Percentiles rank a stretch among this genome's conserved stretches.
Conservation (phyloP, 139 green algal species). For the Coelastrella sp. region DNA sequence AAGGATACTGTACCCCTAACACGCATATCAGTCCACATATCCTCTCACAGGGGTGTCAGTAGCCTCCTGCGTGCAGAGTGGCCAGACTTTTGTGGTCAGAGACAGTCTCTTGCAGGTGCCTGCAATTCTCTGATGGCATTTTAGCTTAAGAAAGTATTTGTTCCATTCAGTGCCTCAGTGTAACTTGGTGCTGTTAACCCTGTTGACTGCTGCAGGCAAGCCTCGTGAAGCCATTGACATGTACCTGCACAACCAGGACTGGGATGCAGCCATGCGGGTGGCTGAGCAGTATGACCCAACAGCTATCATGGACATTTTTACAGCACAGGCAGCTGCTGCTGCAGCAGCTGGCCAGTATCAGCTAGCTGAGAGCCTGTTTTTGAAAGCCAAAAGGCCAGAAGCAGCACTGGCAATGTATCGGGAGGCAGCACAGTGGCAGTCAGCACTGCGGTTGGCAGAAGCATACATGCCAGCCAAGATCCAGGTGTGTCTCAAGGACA, state of each 20-base stretch:
- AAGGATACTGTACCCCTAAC: too few relatives aligned
- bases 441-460: conserved; percentile 85
- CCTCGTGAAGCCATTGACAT: conserved; percentile 88
- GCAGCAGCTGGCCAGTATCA: conserved; percentile 40
- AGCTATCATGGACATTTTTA: conserved; percentile 68
- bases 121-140: too few relatives aligned
- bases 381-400: conserved; percentile 81
- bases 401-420: conserved; percentile 85
- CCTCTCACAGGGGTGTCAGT: too few relatives aligned
- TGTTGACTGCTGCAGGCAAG: conserved; percentile 58
- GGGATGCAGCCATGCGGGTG: conserved; percentile 75
- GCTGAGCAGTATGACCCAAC: conserved; percentile 77
- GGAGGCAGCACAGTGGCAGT: conserved; percentile 73
- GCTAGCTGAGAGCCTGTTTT: conserved; percentile 72
- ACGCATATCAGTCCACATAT: too few relatives aligned
- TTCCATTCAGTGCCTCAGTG: neutral
- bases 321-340: conserved; percentile 57
- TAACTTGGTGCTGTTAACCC: neutral
- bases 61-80: too few relatives aligned
- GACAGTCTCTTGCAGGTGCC: too few relatives aligned
- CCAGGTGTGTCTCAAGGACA: neutral
- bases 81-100: too few relatives aligned
- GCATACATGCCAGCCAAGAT: conserved; percentile 82
- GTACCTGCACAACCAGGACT: conserved; percentile 84
- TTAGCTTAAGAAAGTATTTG: too few relatives aligned